These are phyloP conservation scores for Penicillium subrubescens DNA, from an alignment of 495 filamentous ascomycete genomes.

Conservation along the genomic window DNA sequence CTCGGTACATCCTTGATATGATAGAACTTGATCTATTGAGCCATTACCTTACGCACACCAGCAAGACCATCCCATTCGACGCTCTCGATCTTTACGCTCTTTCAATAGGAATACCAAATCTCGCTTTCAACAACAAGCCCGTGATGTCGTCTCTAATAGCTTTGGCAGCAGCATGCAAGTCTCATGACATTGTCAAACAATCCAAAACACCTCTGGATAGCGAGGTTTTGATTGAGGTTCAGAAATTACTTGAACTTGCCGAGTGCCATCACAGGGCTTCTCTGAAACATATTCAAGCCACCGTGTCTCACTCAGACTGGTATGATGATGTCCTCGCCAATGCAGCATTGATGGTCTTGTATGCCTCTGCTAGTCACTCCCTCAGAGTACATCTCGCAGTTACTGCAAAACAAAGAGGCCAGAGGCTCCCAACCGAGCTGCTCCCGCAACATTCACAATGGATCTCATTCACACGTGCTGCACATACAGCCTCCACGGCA, in stretches of 20 bases:
- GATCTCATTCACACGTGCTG: not conserved
- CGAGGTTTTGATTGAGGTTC: not conserved
- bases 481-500: not conserved
- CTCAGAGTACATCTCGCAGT: not conserved
- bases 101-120: not conserved
- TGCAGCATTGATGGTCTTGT: not conserved
- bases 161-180: not conserved
- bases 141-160: not conserved
- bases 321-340: not conserved
- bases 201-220: not conserved
- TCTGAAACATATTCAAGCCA: not conserved
- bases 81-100: not conserved
- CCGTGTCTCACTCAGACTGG: not conserved
- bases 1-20: not conserved
- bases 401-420: not conserved
- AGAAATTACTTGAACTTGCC: not conserved
- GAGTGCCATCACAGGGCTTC: not conserved
- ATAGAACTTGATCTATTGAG: not conserved
- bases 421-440: not conserved
- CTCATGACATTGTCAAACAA: not conserved
- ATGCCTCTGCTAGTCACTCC: not conserved
- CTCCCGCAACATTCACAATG: not conserved
- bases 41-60: not conserved
- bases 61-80: not conserved
- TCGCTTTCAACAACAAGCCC: not conserved